Evolutionary conservation across 2,329 filamentous ascomycete genomes (phyloP), one percentile per base, ranked within the genome.

Genomic region (Colletotrichum horii): DNA sequence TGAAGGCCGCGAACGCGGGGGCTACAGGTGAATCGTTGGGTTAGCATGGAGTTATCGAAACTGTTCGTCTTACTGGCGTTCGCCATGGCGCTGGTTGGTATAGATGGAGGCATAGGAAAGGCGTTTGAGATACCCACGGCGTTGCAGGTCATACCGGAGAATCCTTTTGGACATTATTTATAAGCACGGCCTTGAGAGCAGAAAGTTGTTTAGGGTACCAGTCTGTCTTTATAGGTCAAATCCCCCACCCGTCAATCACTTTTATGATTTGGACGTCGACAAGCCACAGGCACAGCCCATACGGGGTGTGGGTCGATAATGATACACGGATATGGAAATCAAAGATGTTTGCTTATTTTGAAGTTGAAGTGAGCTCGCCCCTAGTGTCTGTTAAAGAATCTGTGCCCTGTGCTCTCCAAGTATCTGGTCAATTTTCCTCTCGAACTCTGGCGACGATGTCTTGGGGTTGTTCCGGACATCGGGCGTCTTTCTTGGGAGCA

Each of bases 361-460:
- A 30, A 60, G 15, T 32, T 30, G 56, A 30, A 32, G 56, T 30
- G 9, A 32, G 24, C 28, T 14, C 24, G 16, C 28, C 24, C 26
- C 28, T 60, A n/a, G 11, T 30, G 8, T 30, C 11, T 32, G 30
- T 16, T 22, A 60, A 24, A 60, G 2, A 16, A 14, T 15, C 8
- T 34, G 52, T n/a, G 30, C 56, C 22, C 67, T 75, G 62, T 68
- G 60, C 64, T 71, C 75, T 56, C 78, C 78, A 28, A 87, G 82
- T 73, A 82, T 81, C 26, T 80, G 80, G 22, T 84, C 80, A 79
- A 89, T 82, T 26, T 79, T 80, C 48, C 81, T 79, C 79, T 89
- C 88, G 72, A 82, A 83, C 76, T 87, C 85, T 4, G 79, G 76
- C 6, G 87, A 87, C 11, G 88, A 82, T 2, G 83, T 84, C 22